phyloP scores from a whole-genome alignment of 768 basidiomycete genomes.

The Macrolepiota dolichaula region DNA sequence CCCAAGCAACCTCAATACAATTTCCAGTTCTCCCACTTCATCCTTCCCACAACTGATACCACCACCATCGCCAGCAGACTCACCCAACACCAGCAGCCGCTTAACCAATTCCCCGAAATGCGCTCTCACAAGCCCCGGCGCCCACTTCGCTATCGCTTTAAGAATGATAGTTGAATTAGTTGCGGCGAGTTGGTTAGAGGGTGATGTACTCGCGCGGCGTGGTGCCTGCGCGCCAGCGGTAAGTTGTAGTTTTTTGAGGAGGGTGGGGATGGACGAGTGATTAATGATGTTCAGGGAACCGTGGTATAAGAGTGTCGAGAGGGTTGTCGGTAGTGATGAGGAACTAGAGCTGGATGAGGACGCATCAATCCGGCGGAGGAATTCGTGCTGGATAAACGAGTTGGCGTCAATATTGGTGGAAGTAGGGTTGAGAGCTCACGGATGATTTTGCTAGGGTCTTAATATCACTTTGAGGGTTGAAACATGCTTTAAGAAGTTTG shows the following conservation, averaged over 20 bases:
- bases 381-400: conserved; percentile 56
- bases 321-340: conserved; percentile 52
- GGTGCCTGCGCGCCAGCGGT: conserved; percentile 14
- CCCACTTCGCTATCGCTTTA: conserved; percentile 62
- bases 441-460: conserved; percentile 76
- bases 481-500: conserved; percentile 75
- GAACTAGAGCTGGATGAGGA: conserved; percentile 40
- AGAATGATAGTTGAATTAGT: conserved; percentile 45
- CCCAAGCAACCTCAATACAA: conserved; percentile 74
- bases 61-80: conserved; percentile 57
- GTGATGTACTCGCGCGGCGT: conserved; percentile 28
- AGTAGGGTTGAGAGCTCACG: conserved; percentile 34
- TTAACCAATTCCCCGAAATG: conserved; percentile 67
- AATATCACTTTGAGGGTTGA: conserved; percentile 83
- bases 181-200: conserved; percentile 43
- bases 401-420: neutral
- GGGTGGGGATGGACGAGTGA: conserved; percentile 77
- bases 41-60: neutral
- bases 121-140: conserved; percentile 62
- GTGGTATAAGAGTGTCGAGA: conserved; percentile 67
- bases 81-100: conserved; percentile 26
- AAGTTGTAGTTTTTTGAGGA: conserved; percentile 66
- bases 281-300: conserved; percentile 75
- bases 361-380: conserved; percentile 72
- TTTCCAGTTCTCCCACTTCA: conserved; percentile 38